Evolutionary conservation across 192 early-diverging fungal genomes (phyloP), one percentile per base, ranked within the genome.

Genomic region (Entrophospora sp.): DNA sequence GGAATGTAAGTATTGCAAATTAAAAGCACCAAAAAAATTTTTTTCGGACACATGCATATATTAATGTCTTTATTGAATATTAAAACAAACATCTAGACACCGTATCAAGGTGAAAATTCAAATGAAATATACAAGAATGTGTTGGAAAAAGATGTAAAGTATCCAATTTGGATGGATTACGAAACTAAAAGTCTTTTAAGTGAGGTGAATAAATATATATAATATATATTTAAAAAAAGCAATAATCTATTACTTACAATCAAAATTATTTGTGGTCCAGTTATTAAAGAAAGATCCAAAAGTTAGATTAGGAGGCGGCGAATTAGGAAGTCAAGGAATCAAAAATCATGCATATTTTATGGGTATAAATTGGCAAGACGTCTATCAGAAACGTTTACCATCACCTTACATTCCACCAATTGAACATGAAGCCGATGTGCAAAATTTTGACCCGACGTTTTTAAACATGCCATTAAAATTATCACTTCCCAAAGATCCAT

Each of bases 331-430:
- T 0, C 70, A 70, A 3, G 82, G 89, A 7, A 85, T 95, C 46
- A 90, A 89, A 61, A 35, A 59, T 13, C 91, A 94, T 68, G 77
- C 82, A 0, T 93, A 87, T 60, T 95, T 95, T 69, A 67, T 69
- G 27, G 69, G 66, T 18, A 76, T 92, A 22, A 77, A 89, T 64
- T 95, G 90, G 90, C 82, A 89, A 18, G 76, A 82, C 24, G 83
- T 91, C 28, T 70, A 84, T 32, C 55, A 85, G 14, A 73, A 82
- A 28, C 69, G 77, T 43, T 70, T 86, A 14, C 42, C 75, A 3
- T 84, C 90, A 9, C 83, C 87, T 0, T 94, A 85, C 52, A 72
- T 82, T 10, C 92, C 92, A 24, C 75, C 75, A 30, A 72, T 91
- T 24, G 31, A 64, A 14, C 80, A 79, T 7, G 78, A 77, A 24